Percentiles rank a stretch among this genome's conserved stretches.
Evolutionary conservation across 2,329 filamentous ascomycete genomes (phyloP).

Genomic region (Botrytis fragariae): DNA sequence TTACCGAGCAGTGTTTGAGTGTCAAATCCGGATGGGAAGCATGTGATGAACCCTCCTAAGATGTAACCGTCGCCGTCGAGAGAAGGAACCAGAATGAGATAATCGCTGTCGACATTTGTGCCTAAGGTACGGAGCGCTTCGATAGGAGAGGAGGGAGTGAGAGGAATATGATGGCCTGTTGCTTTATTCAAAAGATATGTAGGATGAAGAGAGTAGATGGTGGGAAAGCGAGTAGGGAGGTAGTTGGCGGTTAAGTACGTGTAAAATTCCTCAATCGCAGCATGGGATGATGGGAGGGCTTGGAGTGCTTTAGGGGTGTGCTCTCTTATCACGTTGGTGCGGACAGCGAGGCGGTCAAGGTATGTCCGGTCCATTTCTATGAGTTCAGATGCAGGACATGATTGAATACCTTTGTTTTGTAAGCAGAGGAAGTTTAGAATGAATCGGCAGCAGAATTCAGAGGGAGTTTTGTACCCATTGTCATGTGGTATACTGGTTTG

Average conservation of each 20-base stretch:
- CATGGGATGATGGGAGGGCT: conserved; percentile 40
- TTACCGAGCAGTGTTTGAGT: conserved; percentile 53
- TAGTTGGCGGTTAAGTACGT: conserved; percentile 52
- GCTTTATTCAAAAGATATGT: conserved; percentile 45
- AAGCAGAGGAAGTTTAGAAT: neutral
- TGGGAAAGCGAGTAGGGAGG: conserved; percentile 56
- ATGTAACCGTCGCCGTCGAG: conserved; percentile 44
- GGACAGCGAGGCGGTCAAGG: conserved; percentile 48
- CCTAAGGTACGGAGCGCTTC: conserved; percentile 49
- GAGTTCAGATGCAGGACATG: conserved; percentile 51
- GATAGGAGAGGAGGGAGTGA: conserved; percentile 38
- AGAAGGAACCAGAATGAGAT: conserved; percentile 55
- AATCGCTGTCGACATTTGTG: conserved; percentile 56
- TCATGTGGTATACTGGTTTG: conserved; percentile 60
- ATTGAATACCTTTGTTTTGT: conserved; percentile 48
- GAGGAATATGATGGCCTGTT: conserved; percentile 45
- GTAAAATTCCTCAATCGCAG: conserved; percentile 56
- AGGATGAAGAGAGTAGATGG: conserved; percentile 45
- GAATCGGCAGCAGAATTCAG: neutral
- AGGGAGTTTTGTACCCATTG: conserved; percentile 54
- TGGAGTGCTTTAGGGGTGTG: conserved; percentile 44
- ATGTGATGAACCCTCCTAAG: conserved; percentile 54
- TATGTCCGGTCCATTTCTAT: conserved; percentile 60
- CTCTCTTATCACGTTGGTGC: conserved; percentile 46
- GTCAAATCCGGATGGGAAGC: conserved; percentile 58